Evolutionary conservation across 495 filamentous ascomycete species (phyloP).

Genomic region (Aspergillus taichungensis): DNA sequence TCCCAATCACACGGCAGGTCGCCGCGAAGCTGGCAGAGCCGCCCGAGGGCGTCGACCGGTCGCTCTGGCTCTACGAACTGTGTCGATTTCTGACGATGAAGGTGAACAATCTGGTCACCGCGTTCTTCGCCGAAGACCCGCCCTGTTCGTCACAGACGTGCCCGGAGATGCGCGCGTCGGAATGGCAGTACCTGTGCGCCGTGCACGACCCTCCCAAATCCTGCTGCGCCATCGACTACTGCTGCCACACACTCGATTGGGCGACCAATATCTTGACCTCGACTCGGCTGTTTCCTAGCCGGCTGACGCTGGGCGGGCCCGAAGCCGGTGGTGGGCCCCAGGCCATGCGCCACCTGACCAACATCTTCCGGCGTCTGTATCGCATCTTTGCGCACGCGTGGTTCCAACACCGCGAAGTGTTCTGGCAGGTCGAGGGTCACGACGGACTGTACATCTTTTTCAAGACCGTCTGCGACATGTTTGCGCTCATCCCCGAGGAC

Average conservation of each 20-base stretch:
- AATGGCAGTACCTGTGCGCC: slow-evolving; percentile 98
- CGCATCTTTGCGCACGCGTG: slow-evolving; percentile 97
- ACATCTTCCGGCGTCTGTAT: slow-evolving; percentile 89
- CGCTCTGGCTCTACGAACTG: slow-evolving; percentile 94
- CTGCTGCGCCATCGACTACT: slow-evolving; percentile 98
- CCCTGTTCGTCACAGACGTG: slow-evolving; percentile 82
- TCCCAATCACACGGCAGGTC: slow-evolving; percentile 64
- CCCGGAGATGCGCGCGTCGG: slow-evolving; percentile 94
- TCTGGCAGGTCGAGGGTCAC: slow-evolving; percentile 87
- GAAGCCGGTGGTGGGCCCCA: slow-evolving; percentile 52
- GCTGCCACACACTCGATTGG: slow-evolving; percentile 96
- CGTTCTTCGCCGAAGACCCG: slow-evolving; percentile 81
- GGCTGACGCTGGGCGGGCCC: slow-evolving; percentile 57
- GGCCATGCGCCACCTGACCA: slow-evolving; percentile 72
- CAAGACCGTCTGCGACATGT: slow-evolving; percentile 91
- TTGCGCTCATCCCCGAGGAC: slow-evolving; percentile 79
- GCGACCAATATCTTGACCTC: slow-evolving; percentile 84
- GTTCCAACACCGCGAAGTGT: slow-evolving; percentile 94
- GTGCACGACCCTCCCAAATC: slow-evolving; percentile 91
- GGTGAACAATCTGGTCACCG: slow-evolving; percentile 82
- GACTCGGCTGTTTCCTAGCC: slow-evolving; percentile 83
- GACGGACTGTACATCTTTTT: slow-evolving; percentile 90
- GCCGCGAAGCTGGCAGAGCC: slow-evolving; percentile 66
- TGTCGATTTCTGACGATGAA: slow-evolving; percentile 91
- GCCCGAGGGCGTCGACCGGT: slow-evolving; percentile 70